A percentile compares a stretch with the other conserved stretches of the same genome.
Evolutionary conservation across 805 yeast species (phyloP).

Genomic region (Kazachstania viticola): DNA sequence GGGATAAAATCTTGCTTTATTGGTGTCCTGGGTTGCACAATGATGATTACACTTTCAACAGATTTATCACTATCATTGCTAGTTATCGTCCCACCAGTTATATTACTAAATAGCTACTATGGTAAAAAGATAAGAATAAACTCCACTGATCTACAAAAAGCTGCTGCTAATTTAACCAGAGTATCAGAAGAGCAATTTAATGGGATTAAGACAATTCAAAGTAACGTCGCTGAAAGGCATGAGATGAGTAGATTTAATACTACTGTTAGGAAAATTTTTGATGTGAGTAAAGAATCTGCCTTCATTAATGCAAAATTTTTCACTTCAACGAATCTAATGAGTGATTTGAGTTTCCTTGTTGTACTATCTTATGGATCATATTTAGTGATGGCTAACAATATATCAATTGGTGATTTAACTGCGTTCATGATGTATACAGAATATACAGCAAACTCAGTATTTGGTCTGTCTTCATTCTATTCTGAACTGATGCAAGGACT

Average conservation of each 20-base stretch:
- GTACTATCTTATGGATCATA: conserved; percentile 73
- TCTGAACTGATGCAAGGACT: conserved; percentile 96
- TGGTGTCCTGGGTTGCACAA: conserved; percentile 74
- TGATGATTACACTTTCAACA: conserved; percentile 83
- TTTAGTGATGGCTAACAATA: conserved; percentile 61
- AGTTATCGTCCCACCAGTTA: conserved; percentile 69
- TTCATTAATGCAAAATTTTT: conserved; percentile 64
- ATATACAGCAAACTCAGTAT: conserved; percentile 85
- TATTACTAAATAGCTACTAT: conserved; percentile 66
- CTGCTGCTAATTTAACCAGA: conserved; percentile 75
- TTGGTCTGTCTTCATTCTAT: conserved; percentile 86
- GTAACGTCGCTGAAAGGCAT: conserved; percentile 77
- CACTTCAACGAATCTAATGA: conserved; percentile 70
- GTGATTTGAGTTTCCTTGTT: conserved; percentile 71
- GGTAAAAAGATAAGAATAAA: conserved; percentile 71
- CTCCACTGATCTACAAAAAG: conserved; percentile 71
- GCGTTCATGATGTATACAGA: conserved; percentile 92
- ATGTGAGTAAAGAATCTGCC: conserved; percentile 72
- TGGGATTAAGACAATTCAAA: conserved; percentile 81
- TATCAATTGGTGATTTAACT: conserved; percentile 83
- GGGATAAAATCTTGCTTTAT: conserved; percentile 75
- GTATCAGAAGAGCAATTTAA: conserved; percentile 87
- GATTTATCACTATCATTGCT: conserved; percentile 73
- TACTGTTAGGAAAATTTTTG: conserved; percentile 55
- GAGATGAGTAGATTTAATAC: conserved; percentile 68